Conservation (phyloP, 768 basidiomycete species). For the Dacryopinax spathularia region DNA sequence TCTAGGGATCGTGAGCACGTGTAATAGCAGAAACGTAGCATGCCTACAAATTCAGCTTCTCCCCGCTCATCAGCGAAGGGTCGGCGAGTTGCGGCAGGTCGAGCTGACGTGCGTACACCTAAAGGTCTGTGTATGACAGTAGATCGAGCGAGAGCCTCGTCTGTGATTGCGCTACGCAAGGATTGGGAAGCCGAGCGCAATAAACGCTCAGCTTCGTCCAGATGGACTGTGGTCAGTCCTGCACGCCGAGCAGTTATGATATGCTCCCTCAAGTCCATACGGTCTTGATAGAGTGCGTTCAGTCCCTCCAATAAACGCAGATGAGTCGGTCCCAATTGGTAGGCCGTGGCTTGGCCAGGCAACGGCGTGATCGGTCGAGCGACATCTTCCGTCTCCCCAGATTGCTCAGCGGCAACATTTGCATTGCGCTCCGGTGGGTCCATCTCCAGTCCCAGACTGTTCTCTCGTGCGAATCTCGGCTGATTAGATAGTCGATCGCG, state of each 20-base stretch:
- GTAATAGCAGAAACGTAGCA: no score
- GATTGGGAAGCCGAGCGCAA: not conserved
- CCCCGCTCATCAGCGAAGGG: not conserved
- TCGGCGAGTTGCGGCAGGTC: not conserved
- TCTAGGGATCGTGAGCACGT: not conserved
- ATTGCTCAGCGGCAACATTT: not conserved
- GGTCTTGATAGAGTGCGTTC: not conserved
- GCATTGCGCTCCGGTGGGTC: not conserved
- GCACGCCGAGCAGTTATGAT: not conserved
- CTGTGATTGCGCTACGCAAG: not conserved
- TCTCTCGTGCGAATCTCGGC: not conserved
- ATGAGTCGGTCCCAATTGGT: not conserved
- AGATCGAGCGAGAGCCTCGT: not conserved
- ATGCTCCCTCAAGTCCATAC: not conserved
- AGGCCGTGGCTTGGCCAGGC: not conserved
- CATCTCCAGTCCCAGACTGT: not conserved
- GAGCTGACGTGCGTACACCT: not conserved
- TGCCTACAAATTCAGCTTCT: not conserved
- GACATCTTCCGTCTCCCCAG: not conserved
- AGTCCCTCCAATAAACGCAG: no score
- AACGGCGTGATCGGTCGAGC: not conserved
- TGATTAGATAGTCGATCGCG: not conserved
- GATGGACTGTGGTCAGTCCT: not conserved
- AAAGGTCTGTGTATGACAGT: not conserved
- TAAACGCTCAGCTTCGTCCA: not conserved